Evolutionary conservation across 202 grass and related monocot genomes (phyloP).

Genomic region (Carex sylvatica): DNA sequence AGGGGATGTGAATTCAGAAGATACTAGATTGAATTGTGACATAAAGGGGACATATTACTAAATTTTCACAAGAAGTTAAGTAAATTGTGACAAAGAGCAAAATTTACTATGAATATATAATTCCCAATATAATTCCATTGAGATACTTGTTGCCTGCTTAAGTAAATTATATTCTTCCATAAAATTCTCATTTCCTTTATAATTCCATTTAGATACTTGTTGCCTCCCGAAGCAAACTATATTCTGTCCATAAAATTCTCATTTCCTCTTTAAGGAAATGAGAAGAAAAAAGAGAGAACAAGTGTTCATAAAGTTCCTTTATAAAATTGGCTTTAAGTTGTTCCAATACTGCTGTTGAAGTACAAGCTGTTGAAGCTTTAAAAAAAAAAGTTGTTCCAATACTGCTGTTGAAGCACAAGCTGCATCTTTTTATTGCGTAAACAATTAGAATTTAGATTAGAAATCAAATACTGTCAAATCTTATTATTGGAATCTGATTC

Average conservation of each 20-base stretch:
- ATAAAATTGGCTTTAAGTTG: not conserved
- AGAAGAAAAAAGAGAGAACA: not conserved
- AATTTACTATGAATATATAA: not conserved
- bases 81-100: not conserved
- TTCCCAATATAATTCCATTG: not conserved
- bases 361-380: not conserved
- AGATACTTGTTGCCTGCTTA: not conserved
- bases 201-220: too few relatives aligned
- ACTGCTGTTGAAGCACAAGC: not conserved
- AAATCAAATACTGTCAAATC: not conserved
- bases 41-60: not conserved
- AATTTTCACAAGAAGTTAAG: too few relatives aligned
- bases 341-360: slow-evolving; percentile 4
- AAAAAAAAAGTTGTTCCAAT: not conserved
- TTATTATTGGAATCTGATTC: slow-evolving; percentile 25
- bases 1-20: too few relatives aligned
- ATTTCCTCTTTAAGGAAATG: not conserved
- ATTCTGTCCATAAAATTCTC: too few relatives aligned
- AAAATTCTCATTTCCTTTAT: not conserved
- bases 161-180: not conserved
- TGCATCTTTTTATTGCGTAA: slow-evolving; percentile 5
- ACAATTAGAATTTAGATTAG: not conserved
- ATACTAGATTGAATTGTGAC: too few relatives aligned
- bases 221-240: too few relatives aligned
- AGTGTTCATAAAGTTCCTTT: not conserved